A percentile compares a stretch with the other conserved stretches of the same genome.
Evolutionary conservation across 2,329 filamentous ascomycete genomes (phyloP).

Genomic region (Amphichorda felina): DNA sequence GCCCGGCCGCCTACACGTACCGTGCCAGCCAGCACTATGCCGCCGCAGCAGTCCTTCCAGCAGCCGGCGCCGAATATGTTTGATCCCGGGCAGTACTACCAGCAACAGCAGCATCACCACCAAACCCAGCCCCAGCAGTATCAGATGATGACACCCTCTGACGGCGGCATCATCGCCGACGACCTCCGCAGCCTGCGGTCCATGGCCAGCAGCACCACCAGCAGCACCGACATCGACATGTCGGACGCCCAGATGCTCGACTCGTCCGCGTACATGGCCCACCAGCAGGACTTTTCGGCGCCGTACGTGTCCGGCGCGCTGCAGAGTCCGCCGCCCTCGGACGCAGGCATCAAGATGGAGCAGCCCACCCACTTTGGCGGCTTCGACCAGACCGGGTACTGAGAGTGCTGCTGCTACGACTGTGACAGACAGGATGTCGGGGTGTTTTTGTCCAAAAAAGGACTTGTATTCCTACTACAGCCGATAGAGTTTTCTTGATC

Average conservation of each 20-base stretch:
- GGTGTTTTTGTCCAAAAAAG: too few relatives aligned
- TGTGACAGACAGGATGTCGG: too few relatives aligned
- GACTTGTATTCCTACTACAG: too few relatives aligned
- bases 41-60: conserved; percentile 8
- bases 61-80: conserved; percentile 9
- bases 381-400: not conserved
- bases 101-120: conserved; percentile 5
- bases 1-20: conserved; percentile 14
- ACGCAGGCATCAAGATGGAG: conserved; percentile 2
- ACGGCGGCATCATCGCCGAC: conserved; percentile 22
- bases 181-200: conserved; percentile 21
- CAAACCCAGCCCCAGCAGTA: conserved; percentile 12
- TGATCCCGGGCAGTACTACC: conserved; percentile 6
- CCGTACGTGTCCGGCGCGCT: not conserved
- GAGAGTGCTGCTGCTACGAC: too few relatives aligned
- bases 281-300: not conserved
- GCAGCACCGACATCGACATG: conserved; percentile 20
- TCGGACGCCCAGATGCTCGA: conserved; percentile 19
- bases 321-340: not conserved
- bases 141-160: conserved; percentile 14
- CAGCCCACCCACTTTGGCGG: not conserved
- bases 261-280: not conserved
- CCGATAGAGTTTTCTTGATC: too few relatives aligned
- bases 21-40: conserved; percentile 8
- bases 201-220: conserved; percentile 14